Percentiles rank a stretch among this genome's conserved stretches.
phyloP scores from a whole-genome alignment of 192 early-diverging fungal species.

The Backusella australiensis region DNA sequence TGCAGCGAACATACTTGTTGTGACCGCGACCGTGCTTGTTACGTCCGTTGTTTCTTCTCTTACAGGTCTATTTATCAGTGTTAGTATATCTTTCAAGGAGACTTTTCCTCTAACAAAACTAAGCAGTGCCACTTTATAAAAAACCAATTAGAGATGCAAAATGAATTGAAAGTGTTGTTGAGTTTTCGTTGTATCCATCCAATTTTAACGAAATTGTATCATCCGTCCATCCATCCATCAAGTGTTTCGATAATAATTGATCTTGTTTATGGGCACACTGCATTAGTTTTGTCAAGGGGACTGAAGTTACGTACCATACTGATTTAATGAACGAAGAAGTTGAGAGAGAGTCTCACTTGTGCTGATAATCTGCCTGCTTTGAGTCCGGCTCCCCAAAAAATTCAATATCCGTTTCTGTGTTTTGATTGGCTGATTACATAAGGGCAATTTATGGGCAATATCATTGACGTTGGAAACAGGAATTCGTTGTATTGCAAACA shows the following conservation, averaged over 20 bases:
- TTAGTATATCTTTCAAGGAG: neutral
- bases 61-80: slow-evolving; percentile 72
- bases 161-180: neutral
- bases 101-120: neutral
- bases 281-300: neutral
- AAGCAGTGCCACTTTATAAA: neutral
- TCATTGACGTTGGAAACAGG: too few relatives aligned
- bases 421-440: neutral
- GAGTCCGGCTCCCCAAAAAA: slow-evolving; percentile 1
- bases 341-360: slow-evolving; percentile 7
- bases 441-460: neutral
- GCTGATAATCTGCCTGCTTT: neutral
- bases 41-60: slow-evolving; percentile 99
- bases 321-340: slow-evolving; percentile 20
- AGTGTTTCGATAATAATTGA: neutral
- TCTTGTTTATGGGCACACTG: neutral
- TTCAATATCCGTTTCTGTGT: neutral
- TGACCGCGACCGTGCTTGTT: slow-evolving; percentile 99
- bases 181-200: neutral
- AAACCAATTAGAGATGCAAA: neutral
- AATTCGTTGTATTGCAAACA: neutral
- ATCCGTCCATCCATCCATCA: slow-evolving; percentile 5
- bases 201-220: neutral
- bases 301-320: slow-evolving; percentile 9
- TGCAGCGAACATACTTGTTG: slow-evolving; percentile 97